Base-by-base conservation (phyloP, 2,329 filamentous ascomycete species). In the Exophiala mesophila region DNA sequence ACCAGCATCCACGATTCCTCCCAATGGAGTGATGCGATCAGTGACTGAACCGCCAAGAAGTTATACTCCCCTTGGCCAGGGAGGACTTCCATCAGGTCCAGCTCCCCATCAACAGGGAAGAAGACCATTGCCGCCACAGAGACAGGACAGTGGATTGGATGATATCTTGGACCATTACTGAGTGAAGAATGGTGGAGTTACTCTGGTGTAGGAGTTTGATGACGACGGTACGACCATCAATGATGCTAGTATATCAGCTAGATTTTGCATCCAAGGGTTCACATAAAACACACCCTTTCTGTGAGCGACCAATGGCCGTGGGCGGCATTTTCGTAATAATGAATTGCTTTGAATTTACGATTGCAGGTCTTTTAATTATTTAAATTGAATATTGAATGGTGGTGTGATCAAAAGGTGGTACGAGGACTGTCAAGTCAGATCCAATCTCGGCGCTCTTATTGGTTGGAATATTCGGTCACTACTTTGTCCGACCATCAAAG, bases 151-250 rank as follows among this genome's bases (percentile, higher is more conserved):
- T 33, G 50, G 39, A 17, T 34, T 52, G 18, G 47, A 55, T 26
- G 49, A 55, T 35, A 55, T 55, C 21, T 43, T 55, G 36, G 47
- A 51, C 33, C 51, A 53, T 44, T 55, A 55, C 44, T 50, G 46
- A 54, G 6, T 24, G 19, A 36, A 12, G 36, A 36, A 36, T 30
- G 21, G 20, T 26, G 36, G 39, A 39, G 37, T 26, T 29, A 17
- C 3, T 36, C 15, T 20, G n/a, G n/a, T n/a, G n/a, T n/a, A n/a
- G n/a, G n/a, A n/a, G n/a, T n/a, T n/a, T n/a, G n/a, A n/a, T n/a
- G n/a, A n/a, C n/a, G n/a, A n/a, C n/a, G n/a, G n/a, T n/a, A 51
- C 36, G 45, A 51, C 43, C 24, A 29, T 23, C 45, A 45, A 50
- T 45, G 39, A 48, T 44, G 41, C 44, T 40, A n/a, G n/a, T n/a